Conservation (phyloP, 768 basidiomycete species). For the Sarcodon sp. region DNA sequence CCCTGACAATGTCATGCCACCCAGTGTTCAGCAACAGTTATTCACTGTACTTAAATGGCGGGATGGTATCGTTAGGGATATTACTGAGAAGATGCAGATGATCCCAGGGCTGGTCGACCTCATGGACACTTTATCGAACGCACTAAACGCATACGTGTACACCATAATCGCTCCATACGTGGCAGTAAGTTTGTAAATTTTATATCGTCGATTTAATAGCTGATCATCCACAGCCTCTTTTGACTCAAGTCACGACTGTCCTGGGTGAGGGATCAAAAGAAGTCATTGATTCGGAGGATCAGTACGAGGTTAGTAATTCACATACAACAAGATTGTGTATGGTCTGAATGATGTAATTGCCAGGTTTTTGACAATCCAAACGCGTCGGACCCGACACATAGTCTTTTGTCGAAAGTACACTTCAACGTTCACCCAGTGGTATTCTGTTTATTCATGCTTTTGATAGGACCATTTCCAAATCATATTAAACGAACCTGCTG, state of each 20-base stretch:
- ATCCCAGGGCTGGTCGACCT: conserved; percentile 47
- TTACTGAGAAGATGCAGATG: conserved; percentile 46
- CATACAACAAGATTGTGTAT: background rate
- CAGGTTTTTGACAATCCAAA: conserved; percentile 55
- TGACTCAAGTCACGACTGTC: conserved; percentile 41
- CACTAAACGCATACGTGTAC: conserved; percentile 62
- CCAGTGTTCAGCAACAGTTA: conserved; percentile 46
- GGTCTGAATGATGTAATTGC: background rate
- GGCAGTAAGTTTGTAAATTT: conserved; percentile 21
- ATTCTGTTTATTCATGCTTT: background rate
- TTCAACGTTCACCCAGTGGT: background rate
- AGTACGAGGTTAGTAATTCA: conserved; percentile 34
- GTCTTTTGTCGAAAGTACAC: conserved; percentile 51
- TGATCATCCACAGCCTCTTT: conserved; percentile 32
- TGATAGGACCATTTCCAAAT: conserved; percentile 56
- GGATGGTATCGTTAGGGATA: conserved; percentile 41
- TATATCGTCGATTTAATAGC: background rate
- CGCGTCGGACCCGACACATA: conserved; percentile 66
- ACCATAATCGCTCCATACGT: conserved; percentile 56
- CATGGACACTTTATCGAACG: conserved; percentile 49
- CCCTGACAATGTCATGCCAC: conserved; percentile 47
- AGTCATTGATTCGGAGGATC: conserved; percentile 58
- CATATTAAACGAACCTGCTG: conserved; percentile 65
- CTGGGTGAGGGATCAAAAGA: conserved; percentile 53
- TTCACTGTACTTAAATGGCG: conserved; percentile 49